A percentile compares a stretch with the other conserved stretches of the same genome.
Conservation (phyloP, 176 grass and related monocot species). For the Triticum turgidum region DNA sequence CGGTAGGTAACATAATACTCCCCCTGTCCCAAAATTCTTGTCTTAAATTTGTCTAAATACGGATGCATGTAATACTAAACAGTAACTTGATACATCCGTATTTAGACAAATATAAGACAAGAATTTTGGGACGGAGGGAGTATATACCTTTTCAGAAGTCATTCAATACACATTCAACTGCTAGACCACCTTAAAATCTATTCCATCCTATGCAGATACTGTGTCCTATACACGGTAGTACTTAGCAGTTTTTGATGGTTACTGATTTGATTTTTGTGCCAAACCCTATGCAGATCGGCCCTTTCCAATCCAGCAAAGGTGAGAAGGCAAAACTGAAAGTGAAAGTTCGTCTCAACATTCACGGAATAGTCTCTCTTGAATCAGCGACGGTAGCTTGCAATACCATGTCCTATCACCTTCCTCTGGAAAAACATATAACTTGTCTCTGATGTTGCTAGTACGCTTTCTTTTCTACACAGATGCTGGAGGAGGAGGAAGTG, state of each 20-base stretch:
- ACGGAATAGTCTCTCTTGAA: constrained; percentile 64
- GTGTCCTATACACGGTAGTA: neutral
- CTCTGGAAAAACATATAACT: neutral
- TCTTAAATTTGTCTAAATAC: too few species aligned
- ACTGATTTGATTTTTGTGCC: constrained; percentile 10
- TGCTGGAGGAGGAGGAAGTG: constrained; percentile 86
- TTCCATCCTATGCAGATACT: too few species aligned
- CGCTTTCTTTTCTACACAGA: constrained; percentile 38
- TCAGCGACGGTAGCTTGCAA: constrained; percentile 61
- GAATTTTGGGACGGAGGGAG: too few species aligned
- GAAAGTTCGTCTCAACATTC: constrained; percentile 72
- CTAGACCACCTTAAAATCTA: constrained; percentile 4
- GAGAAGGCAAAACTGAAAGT: constrained; percentile 76
- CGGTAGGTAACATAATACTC: constrained; percentile 30
- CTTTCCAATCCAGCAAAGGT: constrained; percentile 67
- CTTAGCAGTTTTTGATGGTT: neutral
- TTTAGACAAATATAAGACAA: too few species aligned
- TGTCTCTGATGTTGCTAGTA: neutral
- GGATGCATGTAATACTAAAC: too few species aligned
- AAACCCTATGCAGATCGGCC: constrained; percentile 59
- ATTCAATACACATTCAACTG: neutral
- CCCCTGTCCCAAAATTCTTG: too few species aligned
- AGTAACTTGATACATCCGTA: too few species aligned
- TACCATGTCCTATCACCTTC: neutral
- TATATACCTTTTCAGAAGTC: neutral